Evolutionary conservation across 768 basidiomycete genomes (phyloP), one percentile per base, ranked within the genome.

Genomic region (Naganishia vishniacii): DNA sequence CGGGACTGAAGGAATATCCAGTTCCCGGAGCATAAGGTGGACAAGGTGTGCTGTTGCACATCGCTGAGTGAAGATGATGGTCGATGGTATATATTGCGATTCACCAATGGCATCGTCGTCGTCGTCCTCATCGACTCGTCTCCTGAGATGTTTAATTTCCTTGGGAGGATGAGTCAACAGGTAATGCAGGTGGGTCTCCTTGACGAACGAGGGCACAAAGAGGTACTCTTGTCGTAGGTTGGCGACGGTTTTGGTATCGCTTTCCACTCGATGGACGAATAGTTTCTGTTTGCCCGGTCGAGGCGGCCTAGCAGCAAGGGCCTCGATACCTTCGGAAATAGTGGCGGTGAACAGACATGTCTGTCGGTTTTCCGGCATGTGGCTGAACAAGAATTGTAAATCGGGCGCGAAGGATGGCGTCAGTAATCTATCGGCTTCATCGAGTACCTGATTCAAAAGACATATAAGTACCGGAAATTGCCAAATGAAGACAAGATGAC

Each of bases 271-370:
- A 76, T 95, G 86, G 26, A 95, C 81, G 72, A 93, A 94, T 0
- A 91, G 90, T 67, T 83, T 85, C 72, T 86, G 82, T 77, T 94
- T 98, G 4, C 93, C 94, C 0, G 83, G 81, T 68, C 84, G 82
- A 2, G 92, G 90, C 7, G 85, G 78, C 20, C 86, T 85, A 40
- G 82, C 80, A 6, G 86, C 87, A 23, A 97, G 73, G 8, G 82
- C 80, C 71, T 93, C 88, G 63, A 99, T 89, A 0, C 91, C 84
- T 6, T 86, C 83, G 4, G 91, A 93, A 66, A 94, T 80, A 0
- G 95, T 99, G 0, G 95, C 95, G 0, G 95, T 99, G 78, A 98
- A 98, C 44, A 99, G 82, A 70, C 91, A 89, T 0, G 94, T 98
- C 75, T 98, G 94, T n/a, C 95, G 83, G 32, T 90, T 84, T 60